Evolutionary conservation across 176 grass and related monocot genomes (phyloP), one percentile per base, ranked within the genome.

Genomic region (Avena insularis): DNA sequence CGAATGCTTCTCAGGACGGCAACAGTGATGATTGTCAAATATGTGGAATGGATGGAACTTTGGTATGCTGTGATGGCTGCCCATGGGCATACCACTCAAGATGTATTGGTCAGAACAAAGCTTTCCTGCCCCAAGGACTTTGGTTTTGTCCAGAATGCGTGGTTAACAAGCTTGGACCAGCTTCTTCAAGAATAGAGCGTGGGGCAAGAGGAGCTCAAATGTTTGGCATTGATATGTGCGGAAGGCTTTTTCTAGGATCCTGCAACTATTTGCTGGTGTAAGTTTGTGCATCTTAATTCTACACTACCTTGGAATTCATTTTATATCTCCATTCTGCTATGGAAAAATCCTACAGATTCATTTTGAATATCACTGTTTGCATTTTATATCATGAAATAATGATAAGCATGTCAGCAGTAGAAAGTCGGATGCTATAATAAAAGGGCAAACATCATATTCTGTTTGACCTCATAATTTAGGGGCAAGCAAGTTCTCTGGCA

Each of bases 261-360:
- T 99, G 97, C 88, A 86, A 99, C 86, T 99, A 97, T 88, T 94
- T 99, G 83, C 90, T 99, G 63, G 92, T 99, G 97, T 99, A 94
- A 99, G 94, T 64, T 85, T 66, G 83, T 85, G 20, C 85, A 60
- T 75, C 23, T 69, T 77, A 48, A 50, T 89, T 15, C 25, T 88
- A 20, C 21, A 61, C 17, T 72, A 77, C 46, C 69, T 72, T 1
- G 73, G 48, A 31, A 53, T 54, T 76, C 73, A 54, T 76, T 76
- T 51, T 76, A 13, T 48, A 17, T 54, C 25, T 76, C 23, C 48
- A 29, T 49, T 75, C 47, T 75, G 23, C 72, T 51, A 51, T 75
- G 51, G 73, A 51, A 31, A 75, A 76, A 54, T 79, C 71, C 45
- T 71, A 72, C 71, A 16, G 23, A 57, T 57, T 83, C 20, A 53